phyloP scores from a whole-genome alignment of 805 yeast genomes.

The Pichia californica region DNA sequence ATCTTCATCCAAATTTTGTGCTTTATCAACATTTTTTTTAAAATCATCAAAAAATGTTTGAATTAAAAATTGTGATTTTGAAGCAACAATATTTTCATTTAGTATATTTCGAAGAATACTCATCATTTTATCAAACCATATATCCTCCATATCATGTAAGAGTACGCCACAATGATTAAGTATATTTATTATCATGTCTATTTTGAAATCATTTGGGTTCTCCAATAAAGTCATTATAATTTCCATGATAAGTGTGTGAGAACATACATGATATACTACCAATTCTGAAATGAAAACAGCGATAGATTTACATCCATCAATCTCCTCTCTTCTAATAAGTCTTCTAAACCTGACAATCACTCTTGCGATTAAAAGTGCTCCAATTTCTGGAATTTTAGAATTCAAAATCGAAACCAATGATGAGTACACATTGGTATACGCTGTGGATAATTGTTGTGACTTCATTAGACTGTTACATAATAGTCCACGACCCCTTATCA shows the following conservation, averaged over 20 bases:
- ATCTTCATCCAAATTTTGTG: slow-evolving; percentile 35
- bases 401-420: slow-evolving; percentile 55
- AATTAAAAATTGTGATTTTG: slow-evolving; percentile 39
- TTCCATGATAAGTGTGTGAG: slow-evolving; percentile 49
- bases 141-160: slow-evolving; percentile 34
- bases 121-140: slow-evolving; percentile 35
- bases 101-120: slow-evolving; percentile 57
- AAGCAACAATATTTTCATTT: slow-evolving; percentile 44
- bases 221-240: slow-evolving; percentile 42
- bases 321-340: slow-evolving; percentile 43
- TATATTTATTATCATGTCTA: slow-evolving; percentile 48
- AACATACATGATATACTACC: slow-evolving; percentile 54
- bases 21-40: slow-evolving; percentile 34
- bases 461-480: slow-evolving; percentile 53
- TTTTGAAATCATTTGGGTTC: slow-evolving; percentile 42
- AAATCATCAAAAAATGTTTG: slow-evolving; percentile 48
- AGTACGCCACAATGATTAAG: slow-evolving; percentile 47
- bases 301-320: slow-evolving; percentile 35
- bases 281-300: slow-evolving; percentile 53
- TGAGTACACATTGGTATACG: slow-evolving; percentile 44
- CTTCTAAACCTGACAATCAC: slow-evolving; percentile 53
- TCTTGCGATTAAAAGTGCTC: slow-evolving; percentile 48
- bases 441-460: slow-evolving; percentile 37
- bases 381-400: slow-evolving; percentile 63
- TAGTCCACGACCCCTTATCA: slow-evolving; percentile 56